A percentile compares a stretch with the other conserved stretches of the same genome.
phyloP scores from a whole-genome alignment of 2,329 filamentous ascomycete species.

The Calonectria hongkongensis region DNA sequence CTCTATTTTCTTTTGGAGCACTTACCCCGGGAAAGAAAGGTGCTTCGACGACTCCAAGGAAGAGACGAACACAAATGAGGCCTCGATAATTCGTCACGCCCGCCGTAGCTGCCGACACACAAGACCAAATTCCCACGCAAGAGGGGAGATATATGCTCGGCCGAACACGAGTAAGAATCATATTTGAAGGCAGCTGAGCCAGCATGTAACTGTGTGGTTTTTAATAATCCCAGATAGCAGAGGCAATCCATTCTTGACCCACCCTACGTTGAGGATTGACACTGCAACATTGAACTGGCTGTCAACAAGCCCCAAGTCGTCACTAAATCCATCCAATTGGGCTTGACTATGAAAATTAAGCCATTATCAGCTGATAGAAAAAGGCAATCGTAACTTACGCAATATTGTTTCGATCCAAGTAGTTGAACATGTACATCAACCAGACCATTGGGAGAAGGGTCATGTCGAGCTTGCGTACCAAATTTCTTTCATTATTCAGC shows the following conservation, averaged over 20 bases:
- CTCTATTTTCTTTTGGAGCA: not conserved
- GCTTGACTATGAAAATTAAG: slow-evolving; percentile 45
- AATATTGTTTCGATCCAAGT: slow-evolving; percentile 51
- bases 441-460: slow-evolving; percentile 53
- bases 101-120: slow-evolving; percentile 48
- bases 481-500: not conserved
- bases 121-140: slow-evolving; percentile 49
- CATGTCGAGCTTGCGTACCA: slow-evolving; percentile 52
- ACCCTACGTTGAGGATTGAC: slow-evolving; percentile 52
- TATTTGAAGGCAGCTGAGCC: slow-evolving; percentile 42
- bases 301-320: slow-evolving; percentile 50
- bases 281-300: slow-evolving; percentile 54
- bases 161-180: slow-evolving; percentile 44
- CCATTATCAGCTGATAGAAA: too few relatives aligned
- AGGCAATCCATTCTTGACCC: not conserved
- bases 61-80: slow-evolving; percentile 44
- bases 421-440: slow-evolving; percentile 54
- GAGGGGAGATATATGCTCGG: slow-evolving; percentile 46
- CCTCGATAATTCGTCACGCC: slow-evolving; percentile 36
- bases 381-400: slow-evolving; percentile 33
- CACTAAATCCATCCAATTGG: slow-evolving; percentile 47
- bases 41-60: slow-evolving; percentile 51
- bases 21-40: slow-evolving; percentile 47
- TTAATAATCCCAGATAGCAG: not conserved
- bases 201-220: slow-evolving; percentile 34